A percentile compares a stretch with the other conserved stretches of the same genome.
Evolutionary conservation across 2,329 filamentous ascomycete genomes (phyloP).

Genomic region (Juglanconis sp.): DNA sequence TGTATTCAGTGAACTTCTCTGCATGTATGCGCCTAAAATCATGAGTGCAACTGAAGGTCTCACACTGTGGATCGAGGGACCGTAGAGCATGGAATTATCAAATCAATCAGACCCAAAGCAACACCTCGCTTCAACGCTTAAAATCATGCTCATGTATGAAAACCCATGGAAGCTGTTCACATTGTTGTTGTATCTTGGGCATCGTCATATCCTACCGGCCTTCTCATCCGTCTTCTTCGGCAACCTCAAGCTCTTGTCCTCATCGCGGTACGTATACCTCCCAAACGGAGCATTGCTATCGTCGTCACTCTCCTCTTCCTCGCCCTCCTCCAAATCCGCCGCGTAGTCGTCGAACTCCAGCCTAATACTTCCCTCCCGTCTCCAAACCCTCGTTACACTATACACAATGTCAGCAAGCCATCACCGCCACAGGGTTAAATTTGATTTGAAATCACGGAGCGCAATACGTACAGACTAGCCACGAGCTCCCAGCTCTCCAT

Average conservation of each 20-base stretch:
- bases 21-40: too few species aligned
- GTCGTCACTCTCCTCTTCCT: not conserved
- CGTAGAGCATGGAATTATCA: too few species aligned
- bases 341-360: not conserved
- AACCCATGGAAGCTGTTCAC: not conserved
- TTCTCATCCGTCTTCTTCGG: not conserved
- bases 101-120: too few species aligned
- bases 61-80: too few species aligned
- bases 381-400: not conserved
- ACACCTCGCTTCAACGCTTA: not conserved
- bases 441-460: too few species aligned
- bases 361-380: too few species aligned
- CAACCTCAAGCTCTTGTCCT: not conserved
- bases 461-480: constrained; percentile 20
- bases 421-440: too few species aligned
- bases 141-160: not conserved
- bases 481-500: constrained; percentile 26
- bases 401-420: too few species aligned
- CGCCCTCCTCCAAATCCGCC: not conserved
- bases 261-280: not conserved
- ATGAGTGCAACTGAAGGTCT: too few species aligned
- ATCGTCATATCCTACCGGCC: not conserved
- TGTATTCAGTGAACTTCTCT: too few species aligned
- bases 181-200: too few species aligned
- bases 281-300: not conserved